Evolutionary conservation across 331 rosid genomes (phyloP).

Genomic region (Rhamnella rubrinervis): DNA sequence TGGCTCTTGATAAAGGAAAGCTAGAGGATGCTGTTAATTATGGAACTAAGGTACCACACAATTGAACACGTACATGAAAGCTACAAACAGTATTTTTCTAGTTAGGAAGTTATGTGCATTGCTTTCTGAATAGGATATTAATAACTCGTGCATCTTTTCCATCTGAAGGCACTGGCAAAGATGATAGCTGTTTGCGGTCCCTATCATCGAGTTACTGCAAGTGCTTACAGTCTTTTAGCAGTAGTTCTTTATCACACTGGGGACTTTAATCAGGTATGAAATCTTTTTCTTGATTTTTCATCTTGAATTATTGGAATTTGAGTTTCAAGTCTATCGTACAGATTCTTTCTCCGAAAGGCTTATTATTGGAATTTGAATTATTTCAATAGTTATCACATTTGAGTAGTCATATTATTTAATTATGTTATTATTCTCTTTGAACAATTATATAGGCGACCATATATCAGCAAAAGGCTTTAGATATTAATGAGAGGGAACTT

Average conservation of each 20-base stretch:
- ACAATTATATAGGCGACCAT: constrained; percentile 66
- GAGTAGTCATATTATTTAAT: neutral
- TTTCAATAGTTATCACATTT: neutral
- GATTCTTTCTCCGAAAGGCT: too few relatives aligned
- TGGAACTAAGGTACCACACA: constrained; percentile 77
- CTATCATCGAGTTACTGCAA: constrained; percentile 89
- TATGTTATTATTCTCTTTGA: neutral
- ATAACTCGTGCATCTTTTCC: constrained; percentile 23
- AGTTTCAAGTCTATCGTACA: too few relatives aligned
- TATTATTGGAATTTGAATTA: too few relatives aligned
- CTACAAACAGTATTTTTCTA: neutral
- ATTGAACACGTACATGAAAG: constrained; percentile 15
- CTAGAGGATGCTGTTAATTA: constrained; percentile 91
- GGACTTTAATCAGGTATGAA: constrained; percentile 84
- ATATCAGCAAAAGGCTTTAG: constrained; percentile 94
- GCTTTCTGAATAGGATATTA: constrained; percentile 6
- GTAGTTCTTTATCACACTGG: constrained; percentile 99
- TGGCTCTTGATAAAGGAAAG: constrained; percentile 97
- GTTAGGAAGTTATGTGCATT: neutral
- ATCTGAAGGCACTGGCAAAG: constrained; percentile 72
- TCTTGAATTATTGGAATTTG: too few relatives aligned
- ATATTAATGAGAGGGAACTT: constrained; percentile 92
- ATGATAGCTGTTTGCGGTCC: constrained; percentile 96
- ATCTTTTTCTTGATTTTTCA: constrained; percentile 11
- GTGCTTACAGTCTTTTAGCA: constrained; percentile 95